Percentiles rank a stretch among this genome's conserved stretches.
phyloP scores from a whole-genome alignment of 768 basidiomycete species.

The Termitomyces sp. region DNA sequence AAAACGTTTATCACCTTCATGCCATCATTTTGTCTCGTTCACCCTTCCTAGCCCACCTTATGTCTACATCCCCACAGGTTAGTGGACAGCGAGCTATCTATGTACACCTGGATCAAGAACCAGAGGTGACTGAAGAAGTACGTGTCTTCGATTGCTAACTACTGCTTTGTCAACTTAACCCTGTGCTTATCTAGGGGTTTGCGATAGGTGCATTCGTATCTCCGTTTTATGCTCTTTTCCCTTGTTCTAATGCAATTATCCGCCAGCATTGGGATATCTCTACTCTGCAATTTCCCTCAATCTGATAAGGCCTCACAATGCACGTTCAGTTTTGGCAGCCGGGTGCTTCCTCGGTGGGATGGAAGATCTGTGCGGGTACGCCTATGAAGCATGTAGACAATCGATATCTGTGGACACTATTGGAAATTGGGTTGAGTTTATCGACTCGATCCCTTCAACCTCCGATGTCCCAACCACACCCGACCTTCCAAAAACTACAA shows the following conservation, averaged over 20 bases:
- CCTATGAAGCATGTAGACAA: conserved; percentile 72
- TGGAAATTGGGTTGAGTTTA: conserved; percentile 70
- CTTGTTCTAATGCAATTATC: conserved; percentile 11
- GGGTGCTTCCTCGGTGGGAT: conserved; percentile 83
- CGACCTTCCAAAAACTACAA: conserved; percentile 42
- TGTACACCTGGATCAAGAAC: conserved; percentile 71
- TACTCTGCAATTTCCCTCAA: conserved; percentile 70
- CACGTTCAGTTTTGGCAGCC: conserved; percentile 80
- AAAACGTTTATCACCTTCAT: conserved; percentile 72
- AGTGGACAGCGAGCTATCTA: conserved; percentile 65
- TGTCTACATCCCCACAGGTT: conserved; percentile 73
- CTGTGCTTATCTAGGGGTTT: conserved; percentile 47
- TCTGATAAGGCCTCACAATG: conserved; percentile 70
- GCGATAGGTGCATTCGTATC: conserved; percentile 51
- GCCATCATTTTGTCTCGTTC: conserved; percentile 84
- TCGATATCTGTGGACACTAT: conserved; percentile 76
- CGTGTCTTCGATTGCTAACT: conserved; percentile 18
- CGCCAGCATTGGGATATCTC: conserved; percentile 69
- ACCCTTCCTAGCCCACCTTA: conserved; percentile 81
- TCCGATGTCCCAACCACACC: conserved; percentile 49
- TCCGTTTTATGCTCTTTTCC: conserved; percentile 3
- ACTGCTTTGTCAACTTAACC: conserved; percentile 9
- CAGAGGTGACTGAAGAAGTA: conserved; percentile 83
- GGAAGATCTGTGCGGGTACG: conserved; percentile 76
- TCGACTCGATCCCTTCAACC: conserved; percentile 48